Conservation (phyloP, 2,329 filamentous ascomycete genomes). For the Microsporum audouinii region DNA sequence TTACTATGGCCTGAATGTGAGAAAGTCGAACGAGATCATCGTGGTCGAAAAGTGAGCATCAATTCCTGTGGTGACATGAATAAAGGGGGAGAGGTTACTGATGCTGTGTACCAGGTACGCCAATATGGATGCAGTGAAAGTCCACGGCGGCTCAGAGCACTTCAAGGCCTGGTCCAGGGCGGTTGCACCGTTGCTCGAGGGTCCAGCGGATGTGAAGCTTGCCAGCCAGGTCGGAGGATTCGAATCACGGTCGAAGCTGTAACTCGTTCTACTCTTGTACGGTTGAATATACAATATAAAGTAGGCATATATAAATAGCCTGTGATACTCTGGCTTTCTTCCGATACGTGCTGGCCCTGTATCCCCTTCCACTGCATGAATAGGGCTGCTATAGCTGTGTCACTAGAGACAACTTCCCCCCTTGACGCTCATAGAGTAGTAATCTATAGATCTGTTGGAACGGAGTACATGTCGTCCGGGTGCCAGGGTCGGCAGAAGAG, state of each 20-base stretch:
- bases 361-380: neutral
- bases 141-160: conserved; percentile 10
- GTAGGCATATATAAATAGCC: neutral
- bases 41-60: conserved; percentile 24
- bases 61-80: neutral
- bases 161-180: conserved; percentile 10
- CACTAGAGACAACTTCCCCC: neutral
- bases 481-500: neutral
- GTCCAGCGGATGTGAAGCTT: conserved; percentile 7
- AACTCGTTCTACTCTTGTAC: neutral
- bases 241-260: conserved; percentile 12
- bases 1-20: conserved; percentile 22
- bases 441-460: neutral
- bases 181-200: conserved; percentile 8
- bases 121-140: conserved; percentile 8
- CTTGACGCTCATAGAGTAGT: neutral
- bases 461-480: neutral
- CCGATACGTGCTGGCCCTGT: neutral
- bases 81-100: neutral
- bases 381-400: neutral
- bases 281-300: neutral
- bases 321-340: conserved; percentile 1
- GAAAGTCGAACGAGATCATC: conserved; percentile 23
- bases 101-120: conserved; percentile 9
- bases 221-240: conserved; percentile 11